phyloP scores from a whole-genome alignment of 345 rosid genomes.

The Bruguiera parviflora region DNA sequence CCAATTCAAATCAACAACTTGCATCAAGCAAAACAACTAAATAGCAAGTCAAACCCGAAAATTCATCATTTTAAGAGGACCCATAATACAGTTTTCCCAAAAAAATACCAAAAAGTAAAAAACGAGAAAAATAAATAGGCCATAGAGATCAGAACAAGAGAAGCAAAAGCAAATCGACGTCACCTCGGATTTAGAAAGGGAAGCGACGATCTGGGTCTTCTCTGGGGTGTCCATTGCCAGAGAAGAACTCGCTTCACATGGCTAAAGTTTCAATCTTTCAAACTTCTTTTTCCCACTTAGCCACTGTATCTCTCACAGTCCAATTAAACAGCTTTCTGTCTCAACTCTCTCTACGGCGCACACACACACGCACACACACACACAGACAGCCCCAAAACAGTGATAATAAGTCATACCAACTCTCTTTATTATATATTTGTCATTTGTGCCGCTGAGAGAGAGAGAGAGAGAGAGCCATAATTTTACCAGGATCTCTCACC shows the following conservation, averaged over 20 bases:
- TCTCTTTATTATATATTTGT: slow-evolving; percentile 26
- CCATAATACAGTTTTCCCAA: too few relatives aligned
- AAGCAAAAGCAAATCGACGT: too few relatives aligned
- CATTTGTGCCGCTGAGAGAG: not conserved
- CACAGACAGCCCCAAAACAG: slow-evolving; percentile 7
- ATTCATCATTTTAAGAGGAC: too few relatives aligned
- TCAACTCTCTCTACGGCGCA: slow-evolving; percentile 16
- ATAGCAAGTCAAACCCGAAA: too few relatives aligned
- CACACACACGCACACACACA: slow-evolving; percentile 20
- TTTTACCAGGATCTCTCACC: too few relatives aligned
- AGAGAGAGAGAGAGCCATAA: too few relatives aligned
- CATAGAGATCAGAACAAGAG: not conserved
- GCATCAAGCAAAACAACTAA: not conserved
- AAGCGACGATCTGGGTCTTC: slow-evolving; percentile 56
- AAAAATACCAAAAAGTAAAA: not conserved
- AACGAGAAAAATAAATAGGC: not conserved
- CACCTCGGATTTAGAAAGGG: slow-evolving; percentile 83
- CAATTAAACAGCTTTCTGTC: not conserved
- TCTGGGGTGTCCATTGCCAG: slow-evolving; percentile 65
- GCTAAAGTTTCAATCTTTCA: not conserved
- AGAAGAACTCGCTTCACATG: slow-evolving; percentile 30
- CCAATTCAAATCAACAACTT: slow-evolving; percentile 10
- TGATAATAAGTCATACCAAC: slow-evolving; percentile 15
- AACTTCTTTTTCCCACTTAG: not conserved
- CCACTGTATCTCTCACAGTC: not conserved